A percentile compares a stretch with the other conserved stretches of the same genome.
phyloP scores from a whole-genome alignment of 768 basidiomycete species.

The Termitomyces sp. region DNA sequence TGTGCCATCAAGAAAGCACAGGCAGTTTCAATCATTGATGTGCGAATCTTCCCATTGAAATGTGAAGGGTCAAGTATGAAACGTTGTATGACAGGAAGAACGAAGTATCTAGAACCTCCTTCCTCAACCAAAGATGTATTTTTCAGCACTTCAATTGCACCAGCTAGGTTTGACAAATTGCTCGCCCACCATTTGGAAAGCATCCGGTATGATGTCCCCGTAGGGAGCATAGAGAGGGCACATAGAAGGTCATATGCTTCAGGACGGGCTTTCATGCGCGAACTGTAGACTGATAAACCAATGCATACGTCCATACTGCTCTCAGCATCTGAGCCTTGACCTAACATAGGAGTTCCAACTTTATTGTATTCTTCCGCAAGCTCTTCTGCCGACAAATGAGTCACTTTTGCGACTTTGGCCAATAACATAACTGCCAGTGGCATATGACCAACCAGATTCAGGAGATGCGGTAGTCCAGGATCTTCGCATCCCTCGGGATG shows the following conservation, averaged over 20 bases:
- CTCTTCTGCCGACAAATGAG: background rate
- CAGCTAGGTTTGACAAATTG: background rate
- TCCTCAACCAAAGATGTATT: background rate
- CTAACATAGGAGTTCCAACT: background rate
- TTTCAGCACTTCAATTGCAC: conserved; percentile 5
- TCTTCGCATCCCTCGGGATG: conserved; percentile 14
- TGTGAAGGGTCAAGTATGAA: conserved; percentile 12
- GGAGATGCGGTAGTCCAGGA: conserved; percentile 16
- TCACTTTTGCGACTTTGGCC: conserved; percentile 16
- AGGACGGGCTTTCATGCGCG: conserved; percentile 1
- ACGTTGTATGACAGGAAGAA: conserved; percentile 17
- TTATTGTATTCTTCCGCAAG: conserved; percentile 1
- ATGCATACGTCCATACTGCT: conserved; percentile 8
- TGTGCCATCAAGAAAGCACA: conserved; percentile 11
- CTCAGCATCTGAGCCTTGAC: background rate
- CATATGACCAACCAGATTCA: conserved; percentile 21
- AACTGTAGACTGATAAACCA: conserved; percentile 10
- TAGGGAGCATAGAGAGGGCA: conserved; percentile 20
- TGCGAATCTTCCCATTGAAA: conserved; percentile 2
- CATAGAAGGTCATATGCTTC: conserved; percentile 8
- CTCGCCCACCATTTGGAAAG: conserved; percentile 10
- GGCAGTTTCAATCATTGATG: conserved; percentile 8
- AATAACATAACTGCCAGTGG: conserved; percentile 29
- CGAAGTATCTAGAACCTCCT: conserved; percentile 7
- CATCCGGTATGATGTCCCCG: conserved; percentile 11